A percentile compares a stretch with the other conserved stretches of the same genome.
Evolutionary conservation across 2,329 filamentous ascomycete genomes (phyloP).

Genomic region (Colletotrichum neosansevieriae): DNA sequence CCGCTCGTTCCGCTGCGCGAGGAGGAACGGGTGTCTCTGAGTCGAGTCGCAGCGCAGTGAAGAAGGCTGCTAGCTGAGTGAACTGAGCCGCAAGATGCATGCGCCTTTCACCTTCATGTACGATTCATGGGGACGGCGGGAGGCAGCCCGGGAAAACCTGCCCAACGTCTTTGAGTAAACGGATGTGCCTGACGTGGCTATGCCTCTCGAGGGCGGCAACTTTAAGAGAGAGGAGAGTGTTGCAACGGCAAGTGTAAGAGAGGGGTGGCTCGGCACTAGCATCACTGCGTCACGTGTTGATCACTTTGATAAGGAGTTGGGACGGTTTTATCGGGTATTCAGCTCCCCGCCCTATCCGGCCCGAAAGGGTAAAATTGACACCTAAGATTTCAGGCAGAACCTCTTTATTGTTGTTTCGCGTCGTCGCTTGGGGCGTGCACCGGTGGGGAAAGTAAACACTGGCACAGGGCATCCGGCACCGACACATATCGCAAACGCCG

Average conservation of each 20-base stretch:
- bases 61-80: slow-evolving; percentile 20
- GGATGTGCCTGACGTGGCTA: slow-evolving; percentile 28
- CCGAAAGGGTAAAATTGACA: not conserved
- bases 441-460: slow-evolving; percentile 40
- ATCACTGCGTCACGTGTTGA: slow-evolving; percentile 20
- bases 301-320: slow-evolving; percentile 2
- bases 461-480: slow-evolving; percentile 7
- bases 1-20: slow-evolving; percentile 29
- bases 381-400: slow-evolving; percentile 29
- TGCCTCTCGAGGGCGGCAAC: slow-evolving; percentile 19
- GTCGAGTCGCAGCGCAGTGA: slow-evolving; percentile 18
- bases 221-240: slow-evolving; percentile 29
- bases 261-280: slow-evolving; percentile 16
- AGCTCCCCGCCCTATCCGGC: slow-evolving; percentile 13
- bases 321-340: slow-evolving; percentile 7
- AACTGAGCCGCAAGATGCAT: slow-evolving; percentile 35
- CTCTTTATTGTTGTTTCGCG: slow-evolving; percentile 36
- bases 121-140: slow-evolving; percentile 32
- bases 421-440: slow-evolving; percentile 32
- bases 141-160: slow-evolving; percentile 41
- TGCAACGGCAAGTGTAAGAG: slow-evolving; percentile 39
- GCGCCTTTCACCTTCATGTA: slow-evolving; percentile 37
- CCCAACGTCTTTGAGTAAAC: slow-evolving; percentile 7
- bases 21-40: slow-evolving; percentile 28
- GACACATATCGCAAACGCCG: slow-evolving; percentile 18